Evolutionary conservation across 1,284 basidiomycete genomes (phyloP).

Genomic region (Ceraceosorus guamensis): DNA sequence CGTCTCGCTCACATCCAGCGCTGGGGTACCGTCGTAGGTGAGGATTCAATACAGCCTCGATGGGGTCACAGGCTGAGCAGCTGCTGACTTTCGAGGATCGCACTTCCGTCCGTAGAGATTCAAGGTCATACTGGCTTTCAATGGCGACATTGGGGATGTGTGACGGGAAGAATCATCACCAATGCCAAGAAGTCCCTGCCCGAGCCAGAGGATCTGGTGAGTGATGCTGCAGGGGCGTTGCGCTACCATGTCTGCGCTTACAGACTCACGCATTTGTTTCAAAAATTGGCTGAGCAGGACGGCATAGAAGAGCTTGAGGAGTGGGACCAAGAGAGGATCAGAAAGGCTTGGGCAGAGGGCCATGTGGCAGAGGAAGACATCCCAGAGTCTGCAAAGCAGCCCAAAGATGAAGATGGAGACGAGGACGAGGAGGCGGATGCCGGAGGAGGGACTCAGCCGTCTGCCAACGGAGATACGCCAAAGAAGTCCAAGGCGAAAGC

Average conservation of each 20-base stretch:
- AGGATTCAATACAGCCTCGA: not conserved
- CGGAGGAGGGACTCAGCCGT: not conserved
- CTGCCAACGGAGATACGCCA: too few species aligned
- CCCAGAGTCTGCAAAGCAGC: conserved; percentile 1
- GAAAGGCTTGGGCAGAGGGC: conserved; percentile 21
- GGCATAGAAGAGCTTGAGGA: conserved; percentile 27
- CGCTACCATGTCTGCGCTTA: not conserved
- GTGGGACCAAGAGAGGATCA: conserved; percentile 17
- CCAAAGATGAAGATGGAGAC: not conserved
- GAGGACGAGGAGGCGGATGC: not conserved
- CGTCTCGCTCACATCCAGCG: too few species aligned
- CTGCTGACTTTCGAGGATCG: too few species aligned
- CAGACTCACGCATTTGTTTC: not conserved
- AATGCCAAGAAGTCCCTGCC: conserved; percentile 64
- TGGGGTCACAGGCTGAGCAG: not conserved
- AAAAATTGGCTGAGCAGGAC: conserved; percentile 15
- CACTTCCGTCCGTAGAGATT: not conserved
- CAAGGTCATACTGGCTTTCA: conserved; percentile 50
- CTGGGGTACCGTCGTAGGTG: not conserved
- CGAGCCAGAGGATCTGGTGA: conserved; percentile 43
- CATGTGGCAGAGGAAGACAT: conserved; percentile 30
- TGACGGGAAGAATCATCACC: conserved; percentile 61
- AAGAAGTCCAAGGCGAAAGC: too few species aligned
- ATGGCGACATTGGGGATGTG: conserved; percentile 78
- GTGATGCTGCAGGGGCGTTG: conserved; percentile 9